phyloP scores from a whole-genome alignment of 306 rosid genomes.

The Crotalaria pallida region DNA sequence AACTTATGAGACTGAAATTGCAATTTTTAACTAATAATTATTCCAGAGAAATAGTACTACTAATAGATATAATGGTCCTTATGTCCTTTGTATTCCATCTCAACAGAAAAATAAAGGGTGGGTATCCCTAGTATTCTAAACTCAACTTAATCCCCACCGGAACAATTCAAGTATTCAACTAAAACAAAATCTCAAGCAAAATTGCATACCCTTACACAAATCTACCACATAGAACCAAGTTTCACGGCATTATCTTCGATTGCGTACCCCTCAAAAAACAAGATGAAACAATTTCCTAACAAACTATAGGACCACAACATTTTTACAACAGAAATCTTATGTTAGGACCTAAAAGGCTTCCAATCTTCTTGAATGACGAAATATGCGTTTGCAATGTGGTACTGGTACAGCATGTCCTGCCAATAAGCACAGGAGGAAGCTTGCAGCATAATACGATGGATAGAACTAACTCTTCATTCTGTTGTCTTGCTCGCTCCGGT shows the following conservation, averaged over 20 bases:
- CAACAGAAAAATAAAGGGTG: neutral
- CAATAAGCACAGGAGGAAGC: conserved; percentile 6
- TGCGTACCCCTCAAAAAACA: neutral
- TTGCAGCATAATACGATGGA: conserved; percentile 7
- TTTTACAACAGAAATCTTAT: conserved; percentile 8
- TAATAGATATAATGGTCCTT: neutral
- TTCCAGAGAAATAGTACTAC: conserved; percentile 6
- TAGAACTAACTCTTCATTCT: conserved; percentile 3
- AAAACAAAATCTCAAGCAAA: neutral
- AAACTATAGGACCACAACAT: neutral
- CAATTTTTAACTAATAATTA: neutral
- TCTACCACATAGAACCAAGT: neutral
- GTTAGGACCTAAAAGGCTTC: conserved; percentile 1
- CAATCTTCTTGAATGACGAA: conserved; percentile 8
- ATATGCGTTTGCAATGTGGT: conserved; percentile 17
- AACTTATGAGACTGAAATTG: neutral
- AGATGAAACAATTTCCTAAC: neutral
- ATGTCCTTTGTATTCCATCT: neutral
- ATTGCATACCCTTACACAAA: neutral
- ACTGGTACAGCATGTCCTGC: conserved; percentile 15
- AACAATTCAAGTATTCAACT: neutral
- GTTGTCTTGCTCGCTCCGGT: conserved; percentile 11
- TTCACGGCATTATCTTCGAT: conserved; percentile 8
- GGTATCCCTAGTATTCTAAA: neutral
- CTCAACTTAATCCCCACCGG: neutral